Percentiles rank a stretch among this genome's conserved stretches.
Evolutionary conservation across 169 alveolate genomes (phyloP).

Genomic region (Eimeria zaria): DNA sequence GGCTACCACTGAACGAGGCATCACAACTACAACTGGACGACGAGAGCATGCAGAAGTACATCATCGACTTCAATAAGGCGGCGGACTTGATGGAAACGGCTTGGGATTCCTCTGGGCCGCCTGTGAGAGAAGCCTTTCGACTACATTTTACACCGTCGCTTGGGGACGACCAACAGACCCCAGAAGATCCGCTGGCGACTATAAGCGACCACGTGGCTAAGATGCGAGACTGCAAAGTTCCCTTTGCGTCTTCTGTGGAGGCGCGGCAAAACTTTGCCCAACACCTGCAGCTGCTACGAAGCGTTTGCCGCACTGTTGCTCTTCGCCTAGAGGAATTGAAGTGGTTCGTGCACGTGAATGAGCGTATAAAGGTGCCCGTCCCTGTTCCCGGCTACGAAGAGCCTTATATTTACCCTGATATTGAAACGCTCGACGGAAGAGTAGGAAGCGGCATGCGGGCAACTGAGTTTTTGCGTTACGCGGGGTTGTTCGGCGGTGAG

Average conservation of each 20-base stretch:
- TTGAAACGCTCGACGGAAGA: background rate
- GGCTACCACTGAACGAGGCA: background rate
- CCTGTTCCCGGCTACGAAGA: background rate
- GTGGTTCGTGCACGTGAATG: background rate
- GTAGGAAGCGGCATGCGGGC: background rate
- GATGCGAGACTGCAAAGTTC: background rate
- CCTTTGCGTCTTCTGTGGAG: background rate
- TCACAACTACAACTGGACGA: background rate
- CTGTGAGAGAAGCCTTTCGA: background rate
- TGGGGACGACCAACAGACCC: background rate
- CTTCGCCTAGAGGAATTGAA: background rate
- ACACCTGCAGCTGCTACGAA: background rate
- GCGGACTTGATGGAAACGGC: background rate
- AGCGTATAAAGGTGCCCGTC: background rate
- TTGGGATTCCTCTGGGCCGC: background rate
- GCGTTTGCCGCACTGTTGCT: slow-evolving; percentile 1
- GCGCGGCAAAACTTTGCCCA: background rate
- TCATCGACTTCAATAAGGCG: background rate
- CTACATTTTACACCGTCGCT: slow-evolving; percentile 11
- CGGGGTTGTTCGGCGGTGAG: background rate
- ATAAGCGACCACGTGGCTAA: background rate
- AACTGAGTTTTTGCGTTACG: background rate
- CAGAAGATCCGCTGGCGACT: background rate
- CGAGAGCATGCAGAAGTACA: background rate
- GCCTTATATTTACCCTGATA: background rate